Conservation (phyloP, 2,329 filamentous ascomycete genomes). For the Pyrenophora graminea region DNA sequence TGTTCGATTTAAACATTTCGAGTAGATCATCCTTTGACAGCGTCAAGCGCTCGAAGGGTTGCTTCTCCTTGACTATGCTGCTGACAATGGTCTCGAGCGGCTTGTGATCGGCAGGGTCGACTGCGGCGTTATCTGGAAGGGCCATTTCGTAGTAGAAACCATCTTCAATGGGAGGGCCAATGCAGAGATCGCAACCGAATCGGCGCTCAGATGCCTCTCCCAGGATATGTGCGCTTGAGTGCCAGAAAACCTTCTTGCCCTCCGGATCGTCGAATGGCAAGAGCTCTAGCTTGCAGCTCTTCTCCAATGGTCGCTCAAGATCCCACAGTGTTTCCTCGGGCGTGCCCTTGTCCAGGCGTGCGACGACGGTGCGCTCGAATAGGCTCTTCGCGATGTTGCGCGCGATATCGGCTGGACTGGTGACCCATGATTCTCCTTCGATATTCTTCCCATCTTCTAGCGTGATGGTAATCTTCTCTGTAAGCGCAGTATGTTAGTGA, state of each 20-base stretch:
- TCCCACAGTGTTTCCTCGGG: constrained; percentile 86
- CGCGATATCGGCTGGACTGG: constrained; percentile 78
- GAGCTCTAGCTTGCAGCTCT: constrained; percentile 81
- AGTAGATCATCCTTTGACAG: constrained; percentile 89
- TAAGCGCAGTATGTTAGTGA: constrained; percentile 20
- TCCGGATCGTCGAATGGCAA: constrained; percentile 76
- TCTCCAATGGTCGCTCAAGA: constrained; percentile 85
- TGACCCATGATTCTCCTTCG: constrained; percentile 85
- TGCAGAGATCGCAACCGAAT: constrained; percentile 89
- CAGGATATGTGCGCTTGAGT: constrained; percentile 93
- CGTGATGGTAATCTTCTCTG: constrained; percentile 72
- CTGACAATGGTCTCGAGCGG: constrained; percentile 78
- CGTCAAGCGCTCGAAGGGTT: constrained; percentile 86
- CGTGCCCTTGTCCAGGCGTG: constrained; percentile 75
- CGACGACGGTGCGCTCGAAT: constrained; percentile 84
- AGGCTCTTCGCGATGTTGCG: constrained; percentile 82
- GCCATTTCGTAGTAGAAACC: constrained; percentile 99
- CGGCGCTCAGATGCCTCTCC: constrained; percentile 90
- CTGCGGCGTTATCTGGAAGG: constrained; percentile 69
- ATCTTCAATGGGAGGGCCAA: constrained; percentile 87
- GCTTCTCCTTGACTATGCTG: constrained; percentile 93
- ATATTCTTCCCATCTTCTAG: constrained; percentile 73
- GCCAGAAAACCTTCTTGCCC: constrained; percentile 97
- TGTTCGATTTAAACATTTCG: constrained; percentile 97
- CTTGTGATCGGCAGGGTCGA: constrained; percentile 80